A percentile compares a stretch with the other conserved stretches of the same genome.
Evolutionary conservation across 2,329 filamentous ascomycete genomes (phyloP).

Genomic region (Arthroderma sp.): DNA sequence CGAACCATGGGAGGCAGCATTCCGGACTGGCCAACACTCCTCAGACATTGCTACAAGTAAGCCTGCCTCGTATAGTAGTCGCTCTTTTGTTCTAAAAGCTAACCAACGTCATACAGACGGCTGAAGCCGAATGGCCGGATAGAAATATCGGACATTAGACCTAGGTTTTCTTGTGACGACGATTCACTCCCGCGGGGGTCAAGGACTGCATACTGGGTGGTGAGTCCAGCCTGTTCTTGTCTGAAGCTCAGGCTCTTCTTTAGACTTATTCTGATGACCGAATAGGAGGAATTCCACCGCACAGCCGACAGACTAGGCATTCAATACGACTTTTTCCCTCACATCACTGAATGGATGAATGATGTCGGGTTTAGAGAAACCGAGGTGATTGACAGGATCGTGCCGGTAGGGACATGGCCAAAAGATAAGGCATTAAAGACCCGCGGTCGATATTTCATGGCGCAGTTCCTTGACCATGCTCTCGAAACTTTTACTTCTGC

Average conservation of each 20-base stretch:
- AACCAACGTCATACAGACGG: slow-evolving; percentile 15
- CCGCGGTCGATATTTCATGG: slow-evolving; percentile 14
- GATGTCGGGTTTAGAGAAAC: slow-evolving; percentile 8
- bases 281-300: slow-evolving; percentile 7
- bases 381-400: slow-evolving; percentile 7
- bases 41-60: slow-evolving; percentile 35
- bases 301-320: slow-evolving; percentile 4
- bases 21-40: slow-evolving; percentile 38
- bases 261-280: background rate
- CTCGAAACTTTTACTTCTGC: slow-evolving; percentile 18
- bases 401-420: slow-evolving; percentile 12
- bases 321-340: slow-evolving; percentile 9
- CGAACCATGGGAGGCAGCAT: slow-evolving; percentile 40
- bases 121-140: slow-evolving; percentile 14
- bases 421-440: slow-evolving; percentile 10
- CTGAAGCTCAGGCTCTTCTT: background rate
- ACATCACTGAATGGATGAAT: slow-evolving; percentile 1
- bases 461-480: slow-evolving; percentile 15
- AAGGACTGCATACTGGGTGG: slow-evolving; percentile 5
- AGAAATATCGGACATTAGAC: slow-evolving; percentile 15
- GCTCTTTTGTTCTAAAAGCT: slow-evolving; percentile 10
- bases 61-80: slow-evolving; percentile 16
- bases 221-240: background rate
- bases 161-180: slow-evolving; percentile 10
- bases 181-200: slow-evolving; percentile 7